phyloP scores from a whole-genome alignment of 2,329 filamentous ascomycete genomes.

The Penicillium occitanis region DNA sequence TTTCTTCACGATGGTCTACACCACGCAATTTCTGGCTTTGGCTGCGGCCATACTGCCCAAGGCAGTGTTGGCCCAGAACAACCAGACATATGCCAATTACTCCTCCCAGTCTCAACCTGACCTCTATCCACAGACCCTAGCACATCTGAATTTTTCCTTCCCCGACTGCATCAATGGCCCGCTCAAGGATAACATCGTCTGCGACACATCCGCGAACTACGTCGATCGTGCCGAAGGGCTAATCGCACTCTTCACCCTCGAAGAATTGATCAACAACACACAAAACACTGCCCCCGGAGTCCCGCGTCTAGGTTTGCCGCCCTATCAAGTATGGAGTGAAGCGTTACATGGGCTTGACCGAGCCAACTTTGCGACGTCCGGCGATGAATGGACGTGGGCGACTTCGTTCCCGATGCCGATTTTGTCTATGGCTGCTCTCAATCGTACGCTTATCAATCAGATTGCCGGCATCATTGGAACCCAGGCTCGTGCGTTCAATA shows the following conservation, averaged over 20 bases:
- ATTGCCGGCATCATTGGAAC: constrained; percentile 57
- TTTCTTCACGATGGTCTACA: background rate
- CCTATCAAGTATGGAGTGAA: constrained; percentile 61
- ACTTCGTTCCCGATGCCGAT: constrained; percentile 68
- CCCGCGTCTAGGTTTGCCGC: constrained; percentile 54
- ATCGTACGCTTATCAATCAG: constrained; percentile 59
- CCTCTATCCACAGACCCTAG: constrained; percentile 12
- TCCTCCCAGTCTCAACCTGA: constrained; percentile 16
- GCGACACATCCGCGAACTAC: constrained; percentile 43
- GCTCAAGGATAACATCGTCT: constrained; percentile 50
- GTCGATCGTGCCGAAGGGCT: constrained; percentile 46
- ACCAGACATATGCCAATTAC: constrained; percentile 19
- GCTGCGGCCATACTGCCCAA: constrained; percentile 11
- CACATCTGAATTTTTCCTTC: constrained; percentile 30
- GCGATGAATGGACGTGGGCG: constrained; percentile 56
- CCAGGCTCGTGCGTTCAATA: constrained; percentile 66
- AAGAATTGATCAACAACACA: constrained; percentile 56
- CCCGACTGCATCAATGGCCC: constrained; percentile 53
- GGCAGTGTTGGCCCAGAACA: constrained; percentile 16
- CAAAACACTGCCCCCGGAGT: constrained; percentile 50
- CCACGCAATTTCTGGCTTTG: background rate
- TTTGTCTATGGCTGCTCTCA: constrained; percentile 61
- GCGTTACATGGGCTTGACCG: constrained; percentile 64
- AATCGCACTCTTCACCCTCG: constrained; percentile 49
- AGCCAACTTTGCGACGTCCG: constrained; percentile 54